Conservation (phyloP, 2,329 filamentous ascomycete genomes). For the Immersiporthe knoxdaviesiana region DNA sequence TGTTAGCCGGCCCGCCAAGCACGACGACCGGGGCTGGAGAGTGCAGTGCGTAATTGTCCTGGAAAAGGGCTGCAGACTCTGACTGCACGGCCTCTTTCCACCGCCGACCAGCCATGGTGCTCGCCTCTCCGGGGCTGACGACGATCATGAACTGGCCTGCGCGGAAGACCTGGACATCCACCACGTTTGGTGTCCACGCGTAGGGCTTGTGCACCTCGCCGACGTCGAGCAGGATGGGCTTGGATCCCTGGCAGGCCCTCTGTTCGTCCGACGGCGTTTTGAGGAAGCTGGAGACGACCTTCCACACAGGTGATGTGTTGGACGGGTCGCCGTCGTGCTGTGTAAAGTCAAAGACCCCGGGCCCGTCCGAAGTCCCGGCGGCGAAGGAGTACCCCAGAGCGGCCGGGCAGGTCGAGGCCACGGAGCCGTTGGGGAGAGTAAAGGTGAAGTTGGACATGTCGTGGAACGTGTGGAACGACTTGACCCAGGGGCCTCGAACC, state of each 20-base stretch:
- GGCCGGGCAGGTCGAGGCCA: constrained; percentile 77
- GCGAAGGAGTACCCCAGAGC: constrained; percentile 92
- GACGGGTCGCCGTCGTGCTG: constrained; percentile 79
- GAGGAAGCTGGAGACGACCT: constrained; percentile 71
- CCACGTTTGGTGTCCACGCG: constrained; percentile 87
- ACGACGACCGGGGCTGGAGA: constrained; percentile 67
- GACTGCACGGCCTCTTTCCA: constrained; percentile 75
- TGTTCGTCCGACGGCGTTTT: constrained; percentile 73
- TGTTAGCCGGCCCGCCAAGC: constrained; percentile 86
- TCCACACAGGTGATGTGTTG: constrained; percentile 73
- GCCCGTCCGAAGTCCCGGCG: constrained; percentile 88
- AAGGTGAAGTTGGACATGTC: constrained; percentile 81
- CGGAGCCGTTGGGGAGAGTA: constrained; percentile 70
- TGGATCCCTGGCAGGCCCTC: constrained; percentile 74
- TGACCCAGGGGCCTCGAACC: constrained; percentile 68
- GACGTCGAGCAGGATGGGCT: constrained; percentile 86
- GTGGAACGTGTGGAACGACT: constrained; percentile 83
- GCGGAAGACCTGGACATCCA: constrained; percentile 83
- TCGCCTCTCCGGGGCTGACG: constrained; percentile 83
- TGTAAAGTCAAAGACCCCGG: constrained; percentile 90
- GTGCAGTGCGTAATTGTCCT: constrained; percentile 44
- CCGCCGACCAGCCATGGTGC: constrained; percentile 87
- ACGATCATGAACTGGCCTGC: constrained; percentile 85
- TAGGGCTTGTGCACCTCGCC: constrained; percentile 81
- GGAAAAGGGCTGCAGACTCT: constrained; percentile 50